A percentile compares a stretch with the other conserved stretches of the same genome.
Conservation (phyloP, 164 flowering plant species). For the Dillenia suffruticosa region DNA sequence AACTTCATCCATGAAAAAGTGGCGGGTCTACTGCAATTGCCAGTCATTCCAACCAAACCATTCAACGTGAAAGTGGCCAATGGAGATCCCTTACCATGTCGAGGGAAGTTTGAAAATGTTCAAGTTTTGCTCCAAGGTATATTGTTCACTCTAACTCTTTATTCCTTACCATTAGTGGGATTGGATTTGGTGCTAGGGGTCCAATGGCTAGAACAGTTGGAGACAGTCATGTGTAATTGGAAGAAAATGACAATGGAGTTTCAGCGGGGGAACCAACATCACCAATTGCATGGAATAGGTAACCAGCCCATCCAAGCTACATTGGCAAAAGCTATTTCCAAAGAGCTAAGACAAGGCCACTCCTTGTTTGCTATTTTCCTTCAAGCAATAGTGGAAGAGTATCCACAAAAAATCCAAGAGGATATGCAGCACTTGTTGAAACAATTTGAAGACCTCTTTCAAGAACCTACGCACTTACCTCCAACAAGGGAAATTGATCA, state of each 20-base stretch:
- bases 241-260: slow-evolving; percentile 3
- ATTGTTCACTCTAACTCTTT: no score
- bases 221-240: slow-evolving; percentile 2
- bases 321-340: neutral
- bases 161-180: neutral
- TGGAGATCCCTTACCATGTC: no score
- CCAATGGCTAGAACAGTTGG: slow-evolving; percentile 1
- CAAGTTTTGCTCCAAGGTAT: no score
- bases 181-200: slow-evolving; percentile 2
- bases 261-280: neutral
- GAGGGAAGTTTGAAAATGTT: no score
- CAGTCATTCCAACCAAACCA: no score
- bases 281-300: neutral
- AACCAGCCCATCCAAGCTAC: neutral
- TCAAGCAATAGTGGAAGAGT: neutral
- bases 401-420: neutral
- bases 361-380: neutral
- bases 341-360: neutral
- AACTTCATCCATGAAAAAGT: neutral
- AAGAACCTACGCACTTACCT: neutral
- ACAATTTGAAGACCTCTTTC: neutral
- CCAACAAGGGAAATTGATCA: slow-evolving; percentile 5
- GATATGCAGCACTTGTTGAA: neutral
- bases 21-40: no score
- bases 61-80: no score